Evolutionary conservation across 352 stramenopile genomes (phyloP).

Genomic region (Lagenidium giganteum): DNA sequence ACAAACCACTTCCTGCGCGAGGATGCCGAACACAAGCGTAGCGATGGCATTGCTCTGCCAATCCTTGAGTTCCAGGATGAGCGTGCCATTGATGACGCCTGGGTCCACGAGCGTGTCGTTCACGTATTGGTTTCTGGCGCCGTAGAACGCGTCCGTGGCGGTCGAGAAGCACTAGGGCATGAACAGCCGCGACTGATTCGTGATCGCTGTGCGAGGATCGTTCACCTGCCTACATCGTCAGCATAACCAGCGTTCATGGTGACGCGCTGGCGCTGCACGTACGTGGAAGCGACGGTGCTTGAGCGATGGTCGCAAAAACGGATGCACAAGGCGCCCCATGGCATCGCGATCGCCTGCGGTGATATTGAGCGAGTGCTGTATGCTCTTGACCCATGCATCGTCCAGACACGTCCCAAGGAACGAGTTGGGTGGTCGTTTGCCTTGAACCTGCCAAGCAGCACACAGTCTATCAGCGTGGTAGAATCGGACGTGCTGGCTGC

Average conservation of each 20-base stretch:
- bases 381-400: conserved; percentile 23
- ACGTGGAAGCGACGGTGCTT: conserved; percentile 22
- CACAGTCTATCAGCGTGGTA: too few species aligned
- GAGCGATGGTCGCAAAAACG: conserved; percentile 34
- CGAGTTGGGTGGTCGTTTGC: conserved; percentile 34
- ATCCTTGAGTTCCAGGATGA: conserved; percentile 18
- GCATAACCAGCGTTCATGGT: too few species aligned
- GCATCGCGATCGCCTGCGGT: conserved; percentile 17
- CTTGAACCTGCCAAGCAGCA: too few species aligned
- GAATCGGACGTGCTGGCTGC: too few species aligned
- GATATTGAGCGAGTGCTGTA: conserved; percentile 18
- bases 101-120: conserved; percentile 12
- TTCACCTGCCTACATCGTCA: too few species aligned
- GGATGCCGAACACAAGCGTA: conserved; percentile 23
- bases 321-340: conserved; percentile 22
- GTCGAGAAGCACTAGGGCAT: too few species aligned
- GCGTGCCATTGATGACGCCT: conserved; percentile 14
- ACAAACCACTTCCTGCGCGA: conserved; percentile 16
- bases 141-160: conserved; percentile 12
- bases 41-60: conserved; percentile 23
- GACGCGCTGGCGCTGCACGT: too few species aligned
- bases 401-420: conserved; percentile 45
- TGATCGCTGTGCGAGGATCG: too few species aligned
- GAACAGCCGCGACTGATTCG: too few species aligned
- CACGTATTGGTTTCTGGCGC: conserved; percentile 9